phyloP scores from a whole-genome alignment of 495 filamentous ascomycete species.

The Neurospora sp. region DNA sequence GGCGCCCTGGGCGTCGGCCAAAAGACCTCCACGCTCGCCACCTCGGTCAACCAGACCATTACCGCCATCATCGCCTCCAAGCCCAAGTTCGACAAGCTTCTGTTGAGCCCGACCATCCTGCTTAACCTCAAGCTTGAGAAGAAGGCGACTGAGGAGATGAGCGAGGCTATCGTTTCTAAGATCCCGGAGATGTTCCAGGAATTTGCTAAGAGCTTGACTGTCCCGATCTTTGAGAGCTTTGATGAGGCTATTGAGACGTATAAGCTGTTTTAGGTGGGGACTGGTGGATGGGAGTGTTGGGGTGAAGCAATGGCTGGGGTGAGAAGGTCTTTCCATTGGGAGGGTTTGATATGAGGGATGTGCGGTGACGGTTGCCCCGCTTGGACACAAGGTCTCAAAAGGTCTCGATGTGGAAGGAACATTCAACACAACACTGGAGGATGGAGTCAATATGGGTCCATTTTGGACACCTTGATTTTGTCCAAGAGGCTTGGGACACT shows the following conservation, averaged over 20 bases:
- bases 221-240: constrained; percentile 20
- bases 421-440: neutral
- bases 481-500: neutral
- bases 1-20: constrained; percentile 18
- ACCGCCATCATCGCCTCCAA: constrained; percentile 18
- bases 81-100: constrained; percentile 23
- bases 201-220: constrained; percentile 15
- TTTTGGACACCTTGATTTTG: neutral
- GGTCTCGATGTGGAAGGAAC: too few relatives aligned
- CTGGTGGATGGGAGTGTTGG: neutral
- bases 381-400: too few relatives aligned
- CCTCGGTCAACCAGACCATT: constrained; percentile 17
- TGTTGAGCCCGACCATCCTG: constrained; percentile 23
- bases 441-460: neutral
- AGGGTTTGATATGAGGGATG: too few relatives aligned
- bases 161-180: constrained; percentile 21
- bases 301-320: neutral
- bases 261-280: neutral
- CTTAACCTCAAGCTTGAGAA: constrained; percentile 24
- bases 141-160: constrained; percentile 22
- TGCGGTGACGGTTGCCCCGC: neutral
- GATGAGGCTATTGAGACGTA: constrained; percentile 19
- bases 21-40: constrained; percentile 13
- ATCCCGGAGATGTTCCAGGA: constrained; percentile 20
- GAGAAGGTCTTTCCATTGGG: too few relatives aligned